Conservation (phyloP, 345 rosid species). For the Microcos paniculata region DNA sequence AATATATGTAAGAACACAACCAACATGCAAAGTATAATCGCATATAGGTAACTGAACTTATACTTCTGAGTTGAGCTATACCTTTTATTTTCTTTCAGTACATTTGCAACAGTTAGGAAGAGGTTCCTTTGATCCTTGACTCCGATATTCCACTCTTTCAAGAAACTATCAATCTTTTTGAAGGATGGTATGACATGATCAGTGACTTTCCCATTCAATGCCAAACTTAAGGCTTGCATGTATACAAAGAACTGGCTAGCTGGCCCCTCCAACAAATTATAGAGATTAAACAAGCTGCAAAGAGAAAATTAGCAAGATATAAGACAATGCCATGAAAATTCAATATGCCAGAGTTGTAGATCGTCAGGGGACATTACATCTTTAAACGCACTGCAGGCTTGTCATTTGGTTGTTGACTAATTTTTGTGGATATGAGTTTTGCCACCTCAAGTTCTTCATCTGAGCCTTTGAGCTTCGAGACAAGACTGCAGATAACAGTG, state of each 20-base stretch:
- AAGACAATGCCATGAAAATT: conserved; percentile 14
- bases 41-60: background rate
- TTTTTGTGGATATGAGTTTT: conserved; percentile 66
- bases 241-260: conserved; percentile 73
- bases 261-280: conserved; percentile 72
- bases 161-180: conserved; percentile 75
- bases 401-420: conserved; percentile 79
- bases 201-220: conserved; percentile 73
- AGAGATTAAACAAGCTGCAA: conserved; percentile 87
- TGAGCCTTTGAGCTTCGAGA: conserved; percentile 51
- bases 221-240: conserved; percentile 70
- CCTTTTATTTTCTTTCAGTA: conserved; percentile 78
- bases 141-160: conserved; percentile 94
- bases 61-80: conserved; percentile 14
- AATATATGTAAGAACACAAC: background rate
- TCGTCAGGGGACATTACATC: conserved; percentile 50
- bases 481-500: conserved; percentile 91
- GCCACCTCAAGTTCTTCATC: conserved; percentile 81
- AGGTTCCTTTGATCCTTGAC: conserved; percentile 80
- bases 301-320: conserved; percentile 12
- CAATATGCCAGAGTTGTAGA: conserved; percentile 2
- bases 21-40: background rate
- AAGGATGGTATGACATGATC: conserved; percentile 73
- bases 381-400: conserved; percentile 83
- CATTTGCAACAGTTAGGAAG: conserved; percentile 69